phyloP scores from a whole-genome alignment of 202 grass and related monocot species.

The Zoysia matrella region DNA sequence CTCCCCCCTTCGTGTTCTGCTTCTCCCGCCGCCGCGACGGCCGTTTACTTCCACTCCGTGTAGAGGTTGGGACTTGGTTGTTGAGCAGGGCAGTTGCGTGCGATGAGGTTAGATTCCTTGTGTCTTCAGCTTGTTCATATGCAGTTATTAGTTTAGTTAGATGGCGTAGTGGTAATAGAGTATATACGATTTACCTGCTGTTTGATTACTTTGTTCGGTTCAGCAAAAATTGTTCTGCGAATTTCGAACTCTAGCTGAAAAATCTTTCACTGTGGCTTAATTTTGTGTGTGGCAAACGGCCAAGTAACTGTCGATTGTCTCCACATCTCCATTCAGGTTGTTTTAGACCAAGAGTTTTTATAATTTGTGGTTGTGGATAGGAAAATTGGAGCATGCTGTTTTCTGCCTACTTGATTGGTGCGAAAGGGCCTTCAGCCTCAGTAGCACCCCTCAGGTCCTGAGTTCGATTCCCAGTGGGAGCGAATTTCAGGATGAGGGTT shows the following conservation, averaged over 20 bases:
- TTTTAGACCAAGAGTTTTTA: not conserved
- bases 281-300: not conserved
- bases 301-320: not conserved
- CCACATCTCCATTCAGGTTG: not conserved
- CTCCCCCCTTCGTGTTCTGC: not conserved
- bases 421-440: no score
- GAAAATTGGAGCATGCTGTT: not conserved
- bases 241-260: no score
- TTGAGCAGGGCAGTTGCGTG: not conserved
- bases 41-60: not conserved
- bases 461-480: no score
- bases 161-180: not conserved
- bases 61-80: not conserved
- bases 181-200: not conserved
- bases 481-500: no score
- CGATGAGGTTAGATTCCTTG: not conserved
- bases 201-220: not conserved
- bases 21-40: not conserved
- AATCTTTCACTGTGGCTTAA: no score
- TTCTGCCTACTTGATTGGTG: no score
- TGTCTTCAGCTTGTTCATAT: not conserved
- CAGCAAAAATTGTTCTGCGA: not conserved
- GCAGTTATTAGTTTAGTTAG: not conserved
- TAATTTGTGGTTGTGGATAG: not conserved
- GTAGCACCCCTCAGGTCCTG: no score